A percentile compares a stretch with the other conserved stretches of the same genome.
phyloP scores from a whole-genome alignment of 1,284 basidiomycete species.

The Ganoderma leucocontextum region DNA sequence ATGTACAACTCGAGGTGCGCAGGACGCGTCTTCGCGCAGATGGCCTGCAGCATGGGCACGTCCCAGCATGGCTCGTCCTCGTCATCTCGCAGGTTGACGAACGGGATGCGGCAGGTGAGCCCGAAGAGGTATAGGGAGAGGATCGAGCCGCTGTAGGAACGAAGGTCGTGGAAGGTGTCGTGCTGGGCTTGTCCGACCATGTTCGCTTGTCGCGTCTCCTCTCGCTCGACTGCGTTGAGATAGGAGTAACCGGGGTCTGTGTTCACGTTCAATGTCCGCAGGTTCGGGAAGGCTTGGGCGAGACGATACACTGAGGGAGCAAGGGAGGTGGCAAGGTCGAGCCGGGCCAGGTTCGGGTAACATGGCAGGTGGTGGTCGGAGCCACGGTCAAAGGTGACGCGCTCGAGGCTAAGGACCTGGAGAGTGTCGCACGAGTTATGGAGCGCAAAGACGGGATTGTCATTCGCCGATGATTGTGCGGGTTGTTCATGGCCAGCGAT shows the following conservation, averaged over 20 bases:
- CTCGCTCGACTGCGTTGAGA: neutral
- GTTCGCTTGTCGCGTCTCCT: neutral
- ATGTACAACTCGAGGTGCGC: neutral
- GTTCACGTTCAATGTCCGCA: neutral
- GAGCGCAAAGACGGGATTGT: neutral
- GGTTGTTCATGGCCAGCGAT: neutral
- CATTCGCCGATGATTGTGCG: neutral
- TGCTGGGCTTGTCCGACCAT: neutral
- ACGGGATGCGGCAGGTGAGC: slow-evolving; percentile 2
- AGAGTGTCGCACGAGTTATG: neutral
- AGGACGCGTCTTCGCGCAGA: neutral
- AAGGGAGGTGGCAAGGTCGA: neutral
- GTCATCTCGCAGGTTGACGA: neutral
- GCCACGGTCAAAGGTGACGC: neutral
- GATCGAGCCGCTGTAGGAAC: neutral
- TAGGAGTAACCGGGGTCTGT: neutral
- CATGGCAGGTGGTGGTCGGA: neutral
- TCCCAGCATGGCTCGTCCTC: neutral
- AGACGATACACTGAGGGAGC: neutral
- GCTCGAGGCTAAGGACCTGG: neutral
- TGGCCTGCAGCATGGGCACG: neutral
- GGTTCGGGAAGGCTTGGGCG: neutral
- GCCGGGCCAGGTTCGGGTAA: neutral
- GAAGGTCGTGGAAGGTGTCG: neutral
- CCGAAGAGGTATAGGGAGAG: neutral